Percentiles rank a stretch among this genome's conserved stretches.
phyloP scores from a whole-genome alignment of 2,329 filamentous ascomycete species.

The Penicillium hordei region DNA sequence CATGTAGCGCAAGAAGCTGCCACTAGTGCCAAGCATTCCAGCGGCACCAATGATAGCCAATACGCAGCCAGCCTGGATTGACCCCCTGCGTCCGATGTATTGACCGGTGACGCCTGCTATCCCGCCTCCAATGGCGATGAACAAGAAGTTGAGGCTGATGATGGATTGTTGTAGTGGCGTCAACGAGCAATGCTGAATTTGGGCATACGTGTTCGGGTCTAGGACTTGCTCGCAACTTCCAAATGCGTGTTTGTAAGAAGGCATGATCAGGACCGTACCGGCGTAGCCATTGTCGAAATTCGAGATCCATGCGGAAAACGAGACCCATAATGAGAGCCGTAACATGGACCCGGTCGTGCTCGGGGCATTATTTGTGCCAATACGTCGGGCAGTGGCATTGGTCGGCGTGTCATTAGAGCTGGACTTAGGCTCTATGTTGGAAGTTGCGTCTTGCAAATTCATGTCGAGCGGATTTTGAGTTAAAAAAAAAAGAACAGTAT shows the following conservation, averaged over 20 bases:
- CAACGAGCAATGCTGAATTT: slow-evolving; percentile 20
- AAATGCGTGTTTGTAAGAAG: slow-evolving; percentile 25
- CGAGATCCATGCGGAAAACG: slow-evolving; percentile 25
- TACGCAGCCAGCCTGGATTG: slow-evolving; percentile 26
- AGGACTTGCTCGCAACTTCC: slow-evolving; percentile 22
- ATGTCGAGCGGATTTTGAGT: neutral
- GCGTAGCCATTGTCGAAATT: slow-evolving; percentile 30
- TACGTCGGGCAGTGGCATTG: neutral
- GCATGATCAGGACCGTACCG: slow-evolving; percentile 28
- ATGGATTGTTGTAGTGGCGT: slow-evolving; percentile 31
- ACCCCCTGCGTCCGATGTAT: slow-evolving; percentile 23
- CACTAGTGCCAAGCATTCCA: slow-evolving; percentile 28
- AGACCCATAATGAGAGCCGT: slow-evolving; percentile 23
- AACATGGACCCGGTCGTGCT: slow-evolving; percentile 22
- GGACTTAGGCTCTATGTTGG: slow-evolving; percentile 9
- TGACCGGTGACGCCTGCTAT: slow-evolving; percentile 21
- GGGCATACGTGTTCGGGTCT: slow-evolving; percentile 10
- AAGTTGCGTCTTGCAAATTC: neutral
- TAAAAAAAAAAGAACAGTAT: too few relatives aligned
- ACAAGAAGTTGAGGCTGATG: slow-evolving; percentile 29
- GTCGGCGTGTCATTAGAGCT: neutral
- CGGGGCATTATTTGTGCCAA: neutral
- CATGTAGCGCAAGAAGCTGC: slow-evolving; percentile 29
- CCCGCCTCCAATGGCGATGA: slow-evolving; percentile 27
- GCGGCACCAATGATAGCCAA: slow-evolving; percentile 28